Evolutionary conservation across 2,329 filamentous ascomycete species (phyloP).

Genomic region (Verticillium nonalfalfae): DNA sequence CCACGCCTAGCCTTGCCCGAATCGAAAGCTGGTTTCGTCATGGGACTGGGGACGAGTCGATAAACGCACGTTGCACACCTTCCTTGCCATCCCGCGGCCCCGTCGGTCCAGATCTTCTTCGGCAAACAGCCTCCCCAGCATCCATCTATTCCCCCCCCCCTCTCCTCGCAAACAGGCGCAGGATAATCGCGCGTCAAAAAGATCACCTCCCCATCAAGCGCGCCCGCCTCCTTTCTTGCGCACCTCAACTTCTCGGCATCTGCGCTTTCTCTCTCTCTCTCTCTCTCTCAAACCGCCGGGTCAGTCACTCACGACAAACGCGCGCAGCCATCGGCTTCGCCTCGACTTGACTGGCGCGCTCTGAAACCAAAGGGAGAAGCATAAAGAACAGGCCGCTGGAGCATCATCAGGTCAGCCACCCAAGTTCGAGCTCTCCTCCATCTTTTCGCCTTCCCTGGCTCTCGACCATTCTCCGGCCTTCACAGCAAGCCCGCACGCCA

Average conservation of each 20-base stretch:
- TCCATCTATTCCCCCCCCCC: background rate
- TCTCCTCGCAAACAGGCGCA: conserved; percentile 28
- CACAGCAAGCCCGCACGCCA: background rate
- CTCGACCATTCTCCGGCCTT: background rate
- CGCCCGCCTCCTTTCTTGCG: background rate
- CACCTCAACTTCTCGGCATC: background rate
- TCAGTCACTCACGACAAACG: background rate
- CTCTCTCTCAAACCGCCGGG: background rate
- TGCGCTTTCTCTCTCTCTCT: background rate
- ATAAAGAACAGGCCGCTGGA: background rate
- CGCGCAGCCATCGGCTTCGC: background rate
- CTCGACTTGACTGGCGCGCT: background rate
- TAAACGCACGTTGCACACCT: background rate
- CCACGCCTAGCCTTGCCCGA: background rate
- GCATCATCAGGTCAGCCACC: background rate
- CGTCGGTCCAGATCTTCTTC: background rate
- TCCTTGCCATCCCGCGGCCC: background rate
- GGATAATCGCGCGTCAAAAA: conserved; percentile 39
- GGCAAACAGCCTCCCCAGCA: background rate
- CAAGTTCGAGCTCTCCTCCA: background rate
- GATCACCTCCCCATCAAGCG: background rate
- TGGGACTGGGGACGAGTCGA: background rate
- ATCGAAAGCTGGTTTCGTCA: background rate
- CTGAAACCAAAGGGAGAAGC: background rate
- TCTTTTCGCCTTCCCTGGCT: background rate